A percentile compares a stretch with the other conserved stretches of the same genome.
Conservation (phyloP, 495 filamentous ascomycete genomes). For the Neurospora pannonica region DNA sequence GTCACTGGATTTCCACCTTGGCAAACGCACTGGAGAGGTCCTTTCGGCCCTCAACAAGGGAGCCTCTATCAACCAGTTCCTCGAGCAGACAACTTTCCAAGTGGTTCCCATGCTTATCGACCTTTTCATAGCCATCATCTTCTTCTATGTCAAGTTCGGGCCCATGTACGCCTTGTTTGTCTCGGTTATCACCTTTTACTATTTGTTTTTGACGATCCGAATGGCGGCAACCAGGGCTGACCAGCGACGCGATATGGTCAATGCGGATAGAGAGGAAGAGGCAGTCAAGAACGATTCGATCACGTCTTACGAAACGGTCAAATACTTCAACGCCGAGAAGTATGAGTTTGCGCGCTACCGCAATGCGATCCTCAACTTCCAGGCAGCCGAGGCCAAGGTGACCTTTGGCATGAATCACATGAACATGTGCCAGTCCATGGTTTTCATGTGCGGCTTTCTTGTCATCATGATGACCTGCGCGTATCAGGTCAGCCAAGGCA, state of each 20-base stretch:
- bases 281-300: conserved; percentile 98
- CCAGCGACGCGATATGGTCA: conserved; percentile 86
- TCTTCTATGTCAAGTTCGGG: conserved; percentile 73
- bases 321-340: conserved; percentile 95
- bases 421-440: conserved; percentile 87
- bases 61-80: conserved; percentile 89
- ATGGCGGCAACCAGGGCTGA: conserved; percentile 91
- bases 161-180: conserved; percentile 89
- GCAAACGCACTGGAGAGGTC: conserved; percentile 94
- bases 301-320: conserved; percentile 95
- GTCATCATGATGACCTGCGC: conserved; percentile 60
- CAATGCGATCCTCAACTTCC: conserved; percentile 68
- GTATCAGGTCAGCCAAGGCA: conserved; percentile 71
- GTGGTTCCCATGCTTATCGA: conserved; percentile 93
- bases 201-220: conserved; percentile 89
- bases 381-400: conserved; percentile 80
- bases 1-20: conserved; percentile 91
- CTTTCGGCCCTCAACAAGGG: conserved; percentile 92
- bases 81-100: conserved; percentile 92
- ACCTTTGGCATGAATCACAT: conserved; percentile 80
- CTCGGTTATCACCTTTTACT: conserved; percentile 85
- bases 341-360: conserved; percentile 88
- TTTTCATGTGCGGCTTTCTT: conserved; percentile 86
- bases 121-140: conserved; percentile 75
- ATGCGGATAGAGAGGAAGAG: conserved; percentile 86